phyloP scores from a whole-genome alignment of 148 eudicot species.

The Amaranthus palmeri region DNA sequence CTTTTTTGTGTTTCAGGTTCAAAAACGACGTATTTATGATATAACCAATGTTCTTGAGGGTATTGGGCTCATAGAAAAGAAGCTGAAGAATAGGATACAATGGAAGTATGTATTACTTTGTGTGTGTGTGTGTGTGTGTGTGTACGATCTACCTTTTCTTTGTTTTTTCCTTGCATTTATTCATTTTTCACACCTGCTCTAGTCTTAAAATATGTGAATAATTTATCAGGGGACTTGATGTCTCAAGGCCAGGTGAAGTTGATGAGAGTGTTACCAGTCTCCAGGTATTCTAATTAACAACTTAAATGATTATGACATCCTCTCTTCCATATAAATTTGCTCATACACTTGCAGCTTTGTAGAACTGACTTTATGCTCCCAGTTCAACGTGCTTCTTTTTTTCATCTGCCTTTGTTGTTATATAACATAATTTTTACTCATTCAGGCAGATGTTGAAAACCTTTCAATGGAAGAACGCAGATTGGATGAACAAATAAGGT shows the following conservation, averaged over 20 bases:
- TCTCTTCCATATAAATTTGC: neutral
- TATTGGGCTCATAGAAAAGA: slow-evolving; percentile 94
- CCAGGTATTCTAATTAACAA: slow-evolving; percentile 47
- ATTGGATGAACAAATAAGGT: slow-evolving; percentile 92
- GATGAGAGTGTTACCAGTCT: slow-evolving; percentile 62
- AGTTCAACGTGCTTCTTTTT: neutral
- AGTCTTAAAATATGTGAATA: slow-evolving; percentile 10
- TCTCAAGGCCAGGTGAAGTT: slow-evolving; percentile 69
- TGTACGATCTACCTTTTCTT: neutral
- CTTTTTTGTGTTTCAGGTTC: slow-evolving; percentile 55
- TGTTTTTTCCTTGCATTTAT: neutral
- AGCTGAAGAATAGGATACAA: slow-evolving; percentile 90
- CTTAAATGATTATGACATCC: neutral
- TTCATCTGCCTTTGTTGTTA: slow-evolving; percentile 5
- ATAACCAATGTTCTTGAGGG: slow-evolving; percentile 98
- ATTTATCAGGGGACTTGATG: slow-evolving; percentile 79
- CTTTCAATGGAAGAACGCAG: slow-evolving; percentile 67
- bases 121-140: neutral
- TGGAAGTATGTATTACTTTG: slow-evolving; percentile 72
- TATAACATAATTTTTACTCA: neutral
- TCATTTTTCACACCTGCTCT: neutral
- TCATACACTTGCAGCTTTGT: neutral
- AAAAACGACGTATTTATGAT: slow-evolving; percentile 96
- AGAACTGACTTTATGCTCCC: neutral
- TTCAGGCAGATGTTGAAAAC: slow-evolving; percentile 85